Base-by-base conservation (phyloP, 2,329 filamentous ascomycete genomes). In the Pseudovirgaria hyperparasitica region DNA sequence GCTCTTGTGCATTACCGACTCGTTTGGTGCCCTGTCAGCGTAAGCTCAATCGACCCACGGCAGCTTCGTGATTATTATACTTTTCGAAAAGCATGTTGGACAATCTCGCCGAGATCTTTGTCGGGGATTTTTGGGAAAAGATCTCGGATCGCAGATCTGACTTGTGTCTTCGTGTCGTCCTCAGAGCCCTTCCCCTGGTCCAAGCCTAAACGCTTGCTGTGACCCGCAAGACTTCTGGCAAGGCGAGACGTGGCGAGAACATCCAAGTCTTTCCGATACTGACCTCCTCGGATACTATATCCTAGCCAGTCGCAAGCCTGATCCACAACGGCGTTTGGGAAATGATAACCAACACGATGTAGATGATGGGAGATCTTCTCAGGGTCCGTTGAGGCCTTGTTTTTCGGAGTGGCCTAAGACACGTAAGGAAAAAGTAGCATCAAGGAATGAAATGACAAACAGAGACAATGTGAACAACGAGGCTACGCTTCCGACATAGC, bases 81-180 rank as follows among this genome's bases (percentile, higher is more conserved):
- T 56, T 70, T 63, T 49, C 68, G 60, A 50, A 74, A 76, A 16
- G 72, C 67, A 31, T 66, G 70, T 34, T 64, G 61, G 36, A 74
- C 64, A 31, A 76, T 73, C 27, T 62, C 57, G 24, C 65, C 57
- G 7, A 73, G 43, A 43, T 74, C 69, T 28, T 59, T 55, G 26
- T 68, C 60, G 3, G 71, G 72, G 15, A 76, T 74, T 33, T 67
- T 71, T 4, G 72, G 71, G 37, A 75, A 76, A 16, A 76, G 53
- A 40, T 76, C 72, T 34, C 59, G 65, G 26, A 77, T 65, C 8
- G 69, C 67, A 28, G 65, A 63, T 32, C 63, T 57, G 26, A 72
- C 67, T 41, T 72, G 62, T n/a, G 65, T 62, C 32, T 68, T 66
- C 25, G 67, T 61, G 9, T 59, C 62, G 17, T 57, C 41, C 22